Percentiles rank a stretch among this genome's conserved stretches.
These are phyloP conservation scores for Astrephomene gubernaculifera DNA, from an alignment of 139 green algal genomes.

Conservation along the genomic window DNA sequence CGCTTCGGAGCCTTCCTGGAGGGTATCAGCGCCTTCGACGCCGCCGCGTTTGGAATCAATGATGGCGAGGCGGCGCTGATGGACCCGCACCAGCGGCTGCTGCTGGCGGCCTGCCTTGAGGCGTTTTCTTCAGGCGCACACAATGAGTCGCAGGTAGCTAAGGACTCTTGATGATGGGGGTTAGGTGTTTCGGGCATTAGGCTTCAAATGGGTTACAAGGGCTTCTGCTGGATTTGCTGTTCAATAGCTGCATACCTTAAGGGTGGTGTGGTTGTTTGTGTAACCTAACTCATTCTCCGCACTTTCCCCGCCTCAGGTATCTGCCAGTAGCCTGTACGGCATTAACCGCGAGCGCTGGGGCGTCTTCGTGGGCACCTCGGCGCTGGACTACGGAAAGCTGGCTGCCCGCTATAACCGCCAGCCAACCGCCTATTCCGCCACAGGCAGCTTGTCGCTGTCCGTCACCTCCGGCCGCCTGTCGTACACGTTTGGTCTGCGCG, in stretches of 20 bases:
- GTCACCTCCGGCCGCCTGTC: constrained; percentile 79
- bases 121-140: too few species aligned
- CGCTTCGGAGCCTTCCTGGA: constrained; percentile 65
- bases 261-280: too few species aligned
- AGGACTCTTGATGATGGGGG: too few species aligned
- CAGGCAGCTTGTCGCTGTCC: constrained; percentile 64
- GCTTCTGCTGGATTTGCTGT: too few species aligned
- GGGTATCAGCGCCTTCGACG: constrained; percentile 76
- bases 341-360: constrained; percentile 50
- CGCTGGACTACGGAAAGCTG: constrained; percentile 80
- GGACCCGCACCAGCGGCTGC: constrained; percentile 90
- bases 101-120: constrained; percentile 69
- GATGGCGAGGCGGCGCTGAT: constrained; percentile 73
- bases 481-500: constrained; percentile 79
- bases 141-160: too few species aligned
- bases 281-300: too few species aligned
- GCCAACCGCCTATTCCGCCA: constrained; percentile 61
- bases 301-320: too few species aligned
- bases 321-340: constrained; percentile 20
- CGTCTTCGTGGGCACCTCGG: constrained; percentile 73
- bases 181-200: too few species aligned
- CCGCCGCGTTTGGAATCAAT: constrained; percentile 70
- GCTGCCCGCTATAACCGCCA: constrained; percentile 31
- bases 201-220: too few species aligned
- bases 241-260: too few species aligned